phyloP scores from a whole-genome alignment of 306 rosid genomes.

The Acacia acuminata region DNA sequence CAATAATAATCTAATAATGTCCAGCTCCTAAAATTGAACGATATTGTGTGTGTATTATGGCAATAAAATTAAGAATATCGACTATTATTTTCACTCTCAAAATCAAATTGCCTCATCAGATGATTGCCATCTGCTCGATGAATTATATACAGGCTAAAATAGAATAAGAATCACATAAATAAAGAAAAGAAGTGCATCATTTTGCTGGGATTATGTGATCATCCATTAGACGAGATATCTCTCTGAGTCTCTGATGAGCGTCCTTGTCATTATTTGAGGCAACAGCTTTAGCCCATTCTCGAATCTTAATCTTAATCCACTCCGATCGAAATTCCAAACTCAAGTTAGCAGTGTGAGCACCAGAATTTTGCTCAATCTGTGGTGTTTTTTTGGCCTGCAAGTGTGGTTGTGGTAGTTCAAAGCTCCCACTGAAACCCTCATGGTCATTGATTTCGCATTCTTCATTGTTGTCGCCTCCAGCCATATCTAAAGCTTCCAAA shows the following conservation, averaged over 20 bases:
- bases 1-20: background rate
- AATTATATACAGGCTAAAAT: background rate
- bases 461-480: constrained; percentile 35
- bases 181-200: background rate
- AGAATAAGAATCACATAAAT: background rate
- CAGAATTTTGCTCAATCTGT: background rate
- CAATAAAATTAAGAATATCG: background rate
- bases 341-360: constrained; percentile 3
- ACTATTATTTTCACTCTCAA: background rate
- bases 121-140: background rate
- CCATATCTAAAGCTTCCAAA: constrained; percentile 42
- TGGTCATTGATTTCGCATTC: background rate
- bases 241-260: constrained; percentile 30
- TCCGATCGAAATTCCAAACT: background rate
- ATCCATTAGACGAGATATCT: constrained; percentile 37
- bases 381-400: background rate
- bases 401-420: constrained; percentile 20
- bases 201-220: constrained; percentile 5
- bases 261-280: constrained; percentile 37
- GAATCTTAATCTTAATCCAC: constrained; percentile 46
- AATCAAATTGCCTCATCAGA: background rate
- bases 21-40: background rate
- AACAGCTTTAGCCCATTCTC: constrained; percentile 55
- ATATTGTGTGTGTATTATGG: background rate
- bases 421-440: constrained; percentile 34